Conservation (phyloP, 2,329 filamentous ascomycete genomes). For the Botrytis cinerea region DNA sequence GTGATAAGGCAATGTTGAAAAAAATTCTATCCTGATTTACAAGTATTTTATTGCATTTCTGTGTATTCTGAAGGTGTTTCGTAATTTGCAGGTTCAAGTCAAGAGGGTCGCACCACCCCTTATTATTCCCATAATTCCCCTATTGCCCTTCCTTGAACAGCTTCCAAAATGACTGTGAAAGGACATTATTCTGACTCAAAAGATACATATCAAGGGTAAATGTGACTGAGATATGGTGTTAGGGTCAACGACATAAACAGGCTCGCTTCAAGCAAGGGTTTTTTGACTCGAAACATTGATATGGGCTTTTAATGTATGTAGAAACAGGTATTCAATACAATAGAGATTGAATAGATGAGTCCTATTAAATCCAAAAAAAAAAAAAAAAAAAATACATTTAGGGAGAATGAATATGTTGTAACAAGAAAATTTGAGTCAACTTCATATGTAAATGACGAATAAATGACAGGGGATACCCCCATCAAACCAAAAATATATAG, state of each 20-base stretch:
- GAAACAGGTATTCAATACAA: background rate
- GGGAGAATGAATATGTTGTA: no score
- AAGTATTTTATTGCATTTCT: background rate
- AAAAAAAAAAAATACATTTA: no score
- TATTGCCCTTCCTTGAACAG: background rate
- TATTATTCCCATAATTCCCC: background rate
- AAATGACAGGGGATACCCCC: background rate
- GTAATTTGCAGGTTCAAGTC: background rate
- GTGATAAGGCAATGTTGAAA: no score
- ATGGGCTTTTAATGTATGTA: background rate
- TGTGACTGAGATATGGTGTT: background rate
- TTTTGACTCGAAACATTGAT: background rate
- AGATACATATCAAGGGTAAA: background rate
- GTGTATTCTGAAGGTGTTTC: background rate
- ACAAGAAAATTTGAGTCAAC: no score
- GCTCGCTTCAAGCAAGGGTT: no score
- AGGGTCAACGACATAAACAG: background rate
- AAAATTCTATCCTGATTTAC: background rate
- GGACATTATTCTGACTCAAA: background rate
- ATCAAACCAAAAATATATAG: background rate
- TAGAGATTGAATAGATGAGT: no score
- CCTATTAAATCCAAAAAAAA: no score
- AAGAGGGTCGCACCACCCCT: background rate
- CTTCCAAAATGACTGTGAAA: background rate
- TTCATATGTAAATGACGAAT: background rate